Evolutionary conservation across 2,329 filamentous ascomycete genomes (phyloP), one percentile per base, ranked within the genome.

Genomic region (Colletotrichum spaethianum): DNA sequence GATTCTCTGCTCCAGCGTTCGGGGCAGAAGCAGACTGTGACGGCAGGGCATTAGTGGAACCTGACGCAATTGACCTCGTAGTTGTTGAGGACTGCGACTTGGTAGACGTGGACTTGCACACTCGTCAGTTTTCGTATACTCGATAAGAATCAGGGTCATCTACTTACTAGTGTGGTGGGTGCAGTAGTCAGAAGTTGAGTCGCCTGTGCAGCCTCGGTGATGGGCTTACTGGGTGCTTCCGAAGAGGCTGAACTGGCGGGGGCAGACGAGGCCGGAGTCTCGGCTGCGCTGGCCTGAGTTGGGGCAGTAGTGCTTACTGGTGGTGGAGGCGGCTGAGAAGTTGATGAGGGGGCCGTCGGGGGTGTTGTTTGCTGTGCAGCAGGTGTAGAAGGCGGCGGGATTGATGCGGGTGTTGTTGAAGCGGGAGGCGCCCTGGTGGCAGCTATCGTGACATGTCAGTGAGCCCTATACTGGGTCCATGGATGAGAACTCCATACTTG

Each of bases 401-500:
- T 53, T 44, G 50, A 50, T 23, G 56, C 48, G n/a, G 61, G 44
- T 40, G 48, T 46, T 44, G 62, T 55, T n/a, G 72, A 63, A 12
- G 70, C 61, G 36, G 68, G 42, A 36, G 66, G 62, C 16, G 36
- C 48, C 48, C 33, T 52, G 20, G 59, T 70, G 4, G 70, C 62
- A 60, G 73, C 64, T 73, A 62, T 14, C 20, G 12, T 23, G n/a
- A 16, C 12, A 36, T 56, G 63, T 66, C 33, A 74, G 56, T 38
- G 23, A 48, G 3, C 20, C 8, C 18, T 52, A 33, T 16, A 4
- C 36, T 6, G 36, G 26, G 31, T 36, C 52, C 16, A 55, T 65
- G 50, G 72, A 63, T 46, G 46, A 20, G 16, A 26, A 18, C 5
- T 61, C 23, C 78, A 75, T 74, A 82, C 80, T 70, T 63, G 76